Conservation (phyloP, 2,329 filamentous ascomycete species). For the Ilyonectria mors-panacis region DNA sequence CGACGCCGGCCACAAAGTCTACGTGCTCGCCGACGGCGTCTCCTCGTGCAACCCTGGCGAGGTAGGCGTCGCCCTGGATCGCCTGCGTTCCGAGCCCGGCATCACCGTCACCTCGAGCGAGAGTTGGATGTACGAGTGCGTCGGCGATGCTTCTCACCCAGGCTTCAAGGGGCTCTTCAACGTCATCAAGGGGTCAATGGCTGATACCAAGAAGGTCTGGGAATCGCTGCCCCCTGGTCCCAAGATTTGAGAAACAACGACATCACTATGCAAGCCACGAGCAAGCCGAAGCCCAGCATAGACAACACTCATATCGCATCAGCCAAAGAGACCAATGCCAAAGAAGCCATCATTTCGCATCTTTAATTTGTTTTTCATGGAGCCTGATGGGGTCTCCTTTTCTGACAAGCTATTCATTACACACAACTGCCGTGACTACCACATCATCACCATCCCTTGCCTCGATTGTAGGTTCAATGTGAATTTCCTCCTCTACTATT, state of each 20-base stretch:
- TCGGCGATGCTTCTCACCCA: conserved; percentile 83
- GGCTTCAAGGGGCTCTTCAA: conserved; percentile 82
- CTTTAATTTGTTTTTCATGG: conserved; percentile 30
- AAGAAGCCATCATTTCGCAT: conserved; percentile 14
- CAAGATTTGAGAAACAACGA: conserved; percentile 62
- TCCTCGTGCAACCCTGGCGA: conserved; percentile 90
- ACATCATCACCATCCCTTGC: conserved; percentile 30
- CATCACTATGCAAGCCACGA: conserved; percentile 7
- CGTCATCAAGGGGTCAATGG: conserved; percentile 83
- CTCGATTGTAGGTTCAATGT: conserved; percentile 22
- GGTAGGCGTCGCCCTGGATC: conserved; percentile 81
- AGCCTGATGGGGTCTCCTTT: conserved; percentile 3
- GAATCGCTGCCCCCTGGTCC: conserved; percentile 72
- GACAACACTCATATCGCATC: conserved; percentile 5
- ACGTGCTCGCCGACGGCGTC: conserved; percentile 90
- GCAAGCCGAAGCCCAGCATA: conserved; percentile 3
- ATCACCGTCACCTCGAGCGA: conserved; percentile 89
- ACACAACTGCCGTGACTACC: conserved; percentile 31
- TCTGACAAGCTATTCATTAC: conserved; percentile 31
- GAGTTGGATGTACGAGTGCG: conserved; percentile 89
- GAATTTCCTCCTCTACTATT: conserved; percentile 37
- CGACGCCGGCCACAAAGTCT: conserved; percentile 82
- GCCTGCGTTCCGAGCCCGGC: conserved; percentile 79
- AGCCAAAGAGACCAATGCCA: not conserved
- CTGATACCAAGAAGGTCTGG: conserved; percentile 79